Evolutionary conservation across 805 yeast species (phyloP), one percentile per base, ranked within the genome.

Genomic region (Candida michaelii): DNA sequence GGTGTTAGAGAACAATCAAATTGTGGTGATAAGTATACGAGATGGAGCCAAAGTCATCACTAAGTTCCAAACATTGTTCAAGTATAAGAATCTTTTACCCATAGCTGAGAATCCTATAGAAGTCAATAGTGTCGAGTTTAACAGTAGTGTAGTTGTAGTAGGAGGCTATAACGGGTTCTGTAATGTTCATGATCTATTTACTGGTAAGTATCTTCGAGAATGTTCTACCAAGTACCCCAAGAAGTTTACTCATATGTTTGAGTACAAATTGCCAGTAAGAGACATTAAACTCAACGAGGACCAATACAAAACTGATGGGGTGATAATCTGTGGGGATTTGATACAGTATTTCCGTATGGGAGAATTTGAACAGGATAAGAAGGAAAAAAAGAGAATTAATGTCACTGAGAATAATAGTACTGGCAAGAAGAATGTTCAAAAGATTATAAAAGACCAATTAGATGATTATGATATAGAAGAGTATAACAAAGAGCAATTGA

Each of bases 291-390:
- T 66, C 31, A 65, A 60, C 39, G 58, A 51, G 17, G 32, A 46
- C 8, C 54, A 53, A 39, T 54, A 51, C 15, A 51, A 56, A 3
- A 50, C 66, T 5, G 58, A 57, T 29, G 80, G 81, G 6, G 48
- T 75, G 1, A 54, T 71, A 2, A 48, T 66, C 1, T 61, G 69
- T 47, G 78, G 76, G 0, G 66, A 73, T 19, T 48, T 61, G 2
- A 57, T 72, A 1, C 79, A 74, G 45, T 71, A 71, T 48, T 76
- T 76, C 49, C 70, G 66, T 42, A 69, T 73, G 59, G 80, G 79
- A 1, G 70, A 66, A 25, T 50, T 52, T 14, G 54, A 56, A 6
- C 17, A 21, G 8, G 23, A 21, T 15, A 27, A 25, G 23, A 19
- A 44, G 39, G 36, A 39, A 15, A 30, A 42, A 38, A 50, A 53